A percentile compares a stretch with the other conserved stretches of the same genome.
phyloP scores from a whole-genome alignment of 2,329 filamentous ascomycete genomes.

The Verruconis gallopava region DNA sequence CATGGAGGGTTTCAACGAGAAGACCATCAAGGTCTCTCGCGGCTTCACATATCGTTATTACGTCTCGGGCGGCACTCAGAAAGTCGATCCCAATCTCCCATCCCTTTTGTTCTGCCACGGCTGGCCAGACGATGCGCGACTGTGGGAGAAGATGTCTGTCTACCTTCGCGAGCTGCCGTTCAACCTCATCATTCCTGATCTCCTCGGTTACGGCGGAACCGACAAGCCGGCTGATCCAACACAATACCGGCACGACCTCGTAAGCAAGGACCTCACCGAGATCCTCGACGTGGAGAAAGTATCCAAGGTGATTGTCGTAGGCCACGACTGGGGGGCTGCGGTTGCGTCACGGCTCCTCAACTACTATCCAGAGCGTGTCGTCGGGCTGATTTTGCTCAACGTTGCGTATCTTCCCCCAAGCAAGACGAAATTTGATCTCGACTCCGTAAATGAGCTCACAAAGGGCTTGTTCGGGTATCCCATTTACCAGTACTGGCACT shows the following conservation, averaged over 20 bases:
- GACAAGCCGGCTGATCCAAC: constrained; percentile 20
- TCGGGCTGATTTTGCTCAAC: constrained; percentile 31
- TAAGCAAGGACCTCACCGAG: constrained; percentile 18
- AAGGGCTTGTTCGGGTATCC: constrained; percentile 26
- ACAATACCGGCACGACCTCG: constrained; percentile 16
- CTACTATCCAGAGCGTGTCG: constrained; percentile 27
- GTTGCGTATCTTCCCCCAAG: constrained; percentile 29
- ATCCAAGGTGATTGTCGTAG: constrained; percentile 11
- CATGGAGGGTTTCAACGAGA: constrained; percentile 20
- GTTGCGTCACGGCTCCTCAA: constrained; percentile 29
- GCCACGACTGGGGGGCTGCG: constrained; percentile 8
- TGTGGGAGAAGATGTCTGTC: constrained; percentile 32
- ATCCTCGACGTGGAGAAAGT: constrained; percentile 18
- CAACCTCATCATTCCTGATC: constrained; percentile 26
- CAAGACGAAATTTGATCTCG: constrained; percentile 24
- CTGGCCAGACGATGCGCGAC: constrained; percentile 34
- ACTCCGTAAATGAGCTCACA: constrained; percentile 20
- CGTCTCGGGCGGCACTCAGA: constrained; percentile 13
- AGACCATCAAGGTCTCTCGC: constrained; percentile 17
- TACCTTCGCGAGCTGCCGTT: constrained; percentile 27
- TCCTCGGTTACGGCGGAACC: constrained; percentile 27
- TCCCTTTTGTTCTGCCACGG: constrained; percentile 33
- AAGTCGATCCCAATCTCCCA: constrained; percentile 14
- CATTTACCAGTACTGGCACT: constrained; percentile 32
- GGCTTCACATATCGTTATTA: constrained; percentile 19